phyloP scores from a whole-genome alignment of 116 monocot species.

The Zostera marina region DNA sequence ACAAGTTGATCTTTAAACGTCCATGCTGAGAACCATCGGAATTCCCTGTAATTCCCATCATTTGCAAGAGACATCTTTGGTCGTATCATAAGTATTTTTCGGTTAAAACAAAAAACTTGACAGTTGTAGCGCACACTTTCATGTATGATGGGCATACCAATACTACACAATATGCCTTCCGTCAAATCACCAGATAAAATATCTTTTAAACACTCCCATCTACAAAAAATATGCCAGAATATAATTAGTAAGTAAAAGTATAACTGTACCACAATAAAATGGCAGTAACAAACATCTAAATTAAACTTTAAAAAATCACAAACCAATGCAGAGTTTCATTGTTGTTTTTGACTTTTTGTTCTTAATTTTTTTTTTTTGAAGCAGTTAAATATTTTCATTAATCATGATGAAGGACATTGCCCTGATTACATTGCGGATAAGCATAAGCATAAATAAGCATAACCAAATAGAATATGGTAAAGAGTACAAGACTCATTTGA shows the following conservation, averaged over 20 bases:
- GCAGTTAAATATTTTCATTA: too few relatives aligned
- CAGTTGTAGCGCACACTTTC: conserved; percentile 93
- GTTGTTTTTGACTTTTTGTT: too few relatives aligned
- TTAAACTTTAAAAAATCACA: too few relatives aligned
- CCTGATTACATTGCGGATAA: too few relatives aligned
- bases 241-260: not conserved
- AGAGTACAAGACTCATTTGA: too few relatives aligned
- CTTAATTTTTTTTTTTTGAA: too few relatives aligned
- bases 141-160: conserved; percentile 90
- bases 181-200: conserved; percentile 69
- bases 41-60: conserved; percentile 96
- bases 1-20: conserved; percentile 58
- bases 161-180: conserved; percentile 72
- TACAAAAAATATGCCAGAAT: conserved; percentile 16
- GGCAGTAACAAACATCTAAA: not conserved
- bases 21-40: conserved; percentile 97
- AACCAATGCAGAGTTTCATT: too few relatives aligned
- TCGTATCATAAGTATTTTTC: conserved; percentile 86
- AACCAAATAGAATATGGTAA: too few relatives aligned
- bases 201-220: conserved; percentile 93
- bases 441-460: too few relatives aligned
- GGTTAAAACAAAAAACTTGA: conserved; percentile 85
- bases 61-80: conserved; percentile 97
- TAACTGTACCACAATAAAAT: not conserved
- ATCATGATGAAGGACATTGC: too few relatives aligned